Percentiles rank a stretch among this genome's conserved stretches.
phyloP scores from a whole-genome alignment of 768 basidiomycete genomes.

The Auriscalpium orientale region DNA sequence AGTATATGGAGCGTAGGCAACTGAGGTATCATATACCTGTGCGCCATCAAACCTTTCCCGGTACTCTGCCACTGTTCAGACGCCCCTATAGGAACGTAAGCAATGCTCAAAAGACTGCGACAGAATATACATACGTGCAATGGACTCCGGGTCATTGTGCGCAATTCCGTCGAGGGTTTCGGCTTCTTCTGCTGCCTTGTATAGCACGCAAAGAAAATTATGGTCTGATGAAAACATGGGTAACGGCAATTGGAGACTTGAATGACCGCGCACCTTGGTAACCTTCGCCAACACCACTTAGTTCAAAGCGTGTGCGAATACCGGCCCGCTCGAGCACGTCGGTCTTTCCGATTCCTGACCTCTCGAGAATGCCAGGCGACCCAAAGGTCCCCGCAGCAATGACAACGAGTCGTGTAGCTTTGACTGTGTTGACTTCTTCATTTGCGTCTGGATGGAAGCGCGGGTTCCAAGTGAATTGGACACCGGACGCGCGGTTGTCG shows the following conservation, averaged over 20 bases:
- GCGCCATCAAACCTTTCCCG: slow-evolving; percentile 42
- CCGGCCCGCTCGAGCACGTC: slow-evolving; percentile 22
- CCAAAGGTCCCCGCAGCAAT: slow-evolving; percentile 34
- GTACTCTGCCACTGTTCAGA: slow-evolving; percentile 25
- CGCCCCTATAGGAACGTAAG: slow-evolving; percentile 21
- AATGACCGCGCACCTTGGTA: slow-evolving; percentile 24
- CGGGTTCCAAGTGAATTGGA: slow-evolving; percentile 27
- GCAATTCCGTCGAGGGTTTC: slow-evolving; percentile 17
- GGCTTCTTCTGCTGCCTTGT: slow-evolving; percentile 7
- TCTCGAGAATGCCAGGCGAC: slow-evolving; percentile 45
- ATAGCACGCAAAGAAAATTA: slow-evolving; percentile 17
- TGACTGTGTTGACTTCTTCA: slow-evolving; percentile 10
- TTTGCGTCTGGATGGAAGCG: slow-evolving; percentile 16
- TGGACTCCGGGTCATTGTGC: slow-evolving; percentile 7
- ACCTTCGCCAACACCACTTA: slow-evolving; percentile 37
- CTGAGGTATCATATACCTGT: slow-evolving; percentile 35
- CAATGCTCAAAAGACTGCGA: background rate
- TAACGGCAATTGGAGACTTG: too few species aligned
- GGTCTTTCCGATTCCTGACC: slow-evolving; percentile 37
- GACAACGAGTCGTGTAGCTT: slow-evolving; percentile 29
- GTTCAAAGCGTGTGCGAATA: slow-evolving; percentile 26
- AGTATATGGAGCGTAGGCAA: too few species aligned
- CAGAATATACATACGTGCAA: slow-evolving; percentile 11
- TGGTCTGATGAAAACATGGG: slow-evolving; percentile 3
- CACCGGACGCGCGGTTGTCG: slow-evolving; percentile 28